These are phyloP conservation scores for Ceratobasidium sp. DNA, from an alignment of 1,284 basidiomycete genomes.

Conservation along the genomic window DNA sequence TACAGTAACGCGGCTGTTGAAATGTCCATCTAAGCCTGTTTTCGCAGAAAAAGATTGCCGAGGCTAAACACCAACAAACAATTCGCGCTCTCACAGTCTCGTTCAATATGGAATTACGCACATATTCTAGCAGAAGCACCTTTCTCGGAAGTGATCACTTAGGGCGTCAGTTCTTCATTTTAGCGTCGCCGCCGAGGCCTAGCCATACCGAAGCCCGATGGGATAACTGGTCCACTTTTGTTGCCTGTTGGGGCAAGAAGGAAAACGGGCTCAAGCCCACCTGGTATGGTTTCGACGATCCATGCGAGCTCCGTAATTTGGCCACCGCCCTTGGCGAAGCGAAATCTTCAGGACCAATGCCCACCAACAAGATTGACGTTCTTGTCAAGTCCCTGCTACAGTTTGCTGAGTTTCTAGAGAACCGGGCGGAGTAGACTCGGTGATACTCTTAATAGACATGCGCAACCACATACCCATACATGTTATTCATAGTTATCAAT, in stretches of 20 bases:
- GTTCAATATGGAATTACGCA: constrained; percentile 18
- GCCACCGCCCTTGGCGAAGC: neutral
- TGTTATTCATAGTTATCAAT: neutral
- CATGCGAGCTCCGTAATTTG: constrained; percentile 13
- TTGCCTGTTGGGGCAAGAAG: constrained; percentile 23
- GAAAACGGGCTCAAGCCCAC: neutral
- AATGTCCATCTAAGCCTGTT: neutral
- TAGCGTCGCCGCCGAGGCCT: constrained; percentile 11
- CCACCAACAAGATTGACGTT: neutral
- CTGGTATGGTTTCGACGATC: constrained; percentile 26
- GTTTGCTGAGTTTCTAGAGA: constrained; percentile 23
- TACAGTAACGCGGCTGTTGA: neutral
- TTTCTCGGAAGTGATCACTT: constrained; percentile 18
- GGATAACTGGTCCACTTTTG: constrained; percentile 34
- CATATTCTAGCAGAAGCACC: constrained; percentile 20
- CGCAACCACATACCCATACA: neutral
- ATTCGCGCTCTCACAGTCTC: constrained; percentile 5
- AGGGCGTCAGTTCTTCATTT: constrained; percentile 12
- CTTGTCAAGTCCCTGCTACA: constrained; percentile 6
- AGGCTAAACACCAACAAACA: constrained; percentile 16
- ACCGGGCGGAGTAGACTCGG: neutral
- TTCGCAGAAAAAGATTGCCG: constrained; percentile 9
- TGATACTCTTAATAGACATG: neutral
- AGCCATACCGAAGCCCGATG: neutral
- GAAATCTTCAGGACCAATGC: neutral